Evolutionary conservation across 371 early-diverging fungal genomes (phyloP).

Genomic region (Apophysomyces elegans): DNA sequence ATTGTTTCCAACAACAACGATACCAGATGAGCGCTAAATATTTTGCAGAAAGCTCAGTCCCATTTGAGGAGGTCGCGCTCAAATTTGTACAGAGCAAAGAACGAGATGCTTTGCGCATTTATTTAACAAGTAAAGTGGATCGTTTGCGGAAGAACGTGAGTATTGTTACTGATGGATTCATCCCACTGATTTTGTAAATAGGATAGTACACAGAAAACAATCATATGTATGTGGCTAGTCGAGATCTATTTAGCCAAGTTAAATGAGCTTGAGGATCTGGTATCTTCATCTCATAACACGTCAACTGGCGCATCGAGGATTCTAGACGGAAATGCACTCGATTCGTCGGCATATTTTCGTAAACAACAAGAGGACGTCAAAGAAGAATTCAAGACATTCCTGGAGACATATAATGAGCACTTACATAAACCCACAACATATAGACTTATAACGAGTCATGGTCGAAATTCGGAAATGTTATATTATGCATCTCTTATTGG

Average conservation of each 20-base stretch:
- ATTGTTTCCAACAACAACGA: slow-evolving; percentile 71
- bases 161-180: not conserved
- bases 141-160: slow-evolving; percentile 58
- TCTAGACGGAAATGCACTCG: slow-evolving; percentile 1
- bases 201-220: slow-evolving; percentile 77
- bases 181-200: slow-evolving; percentile 20
- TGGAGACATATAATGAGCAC: slow-evolving; percentile 62
- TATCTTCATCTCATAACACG: slow-evolving; percentile 43
- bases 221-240: slow-evolving; percentile 85
- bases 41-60: slow-evolving; percentile 75
- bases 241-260: slow-evolving; percentile 79
- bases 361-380: slow-evolving; percentile 53
- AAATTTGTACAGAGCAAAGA: slow-evolving; percentile 78
- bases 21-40: slow-evolving; percentile 77
- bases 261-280: slow-evolving; percentile 65
- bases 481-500: slow-evolving; percentile 75
- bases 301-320: slow-evolving; percentile 8
- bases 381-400: slow-evolving; percentile 70
- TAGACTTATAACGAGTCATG: slow-evolving; percentile 78
- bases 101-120: slow-evolving; percentile 71
- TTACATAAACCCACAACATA: slow-evolving; percentile 73
- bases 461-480: slow-evolving; percentile 73
- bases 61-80: slow-evolving; percentile 85
- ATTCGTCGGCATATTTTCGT: slow-evolving; percentile 23
- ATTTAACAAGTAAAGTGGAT: slow-evolving; percentile 67